Base-by-base conservation (phyloP, 257 asterid genomes). In the Ilex asprella region DNA sequence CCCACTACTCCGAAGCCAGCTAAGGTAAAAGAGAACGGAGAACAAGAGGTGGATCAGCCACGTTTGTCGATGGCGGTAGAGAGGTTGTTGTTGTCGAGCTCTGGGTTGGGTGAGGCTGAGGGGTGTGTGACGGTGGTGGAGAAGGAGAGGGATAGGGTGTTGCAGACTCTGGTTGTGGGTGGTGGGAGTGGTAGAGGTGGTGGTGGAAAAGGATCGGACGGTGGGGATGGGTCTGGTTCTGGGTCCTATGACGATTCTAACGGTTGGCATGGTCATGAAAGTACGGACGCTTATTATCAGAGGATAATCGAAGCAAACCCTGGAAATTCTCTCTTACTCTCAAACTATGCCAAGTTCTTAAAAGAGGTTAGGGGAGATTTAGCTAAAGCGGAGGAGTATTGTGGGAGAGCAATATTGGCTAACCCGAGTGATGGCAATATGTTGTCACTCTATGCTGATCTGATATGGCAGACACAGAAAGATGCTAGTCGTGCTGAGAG, bases 341-440 rank as follows among this genome's bases (percentile, higher is more conserved):
- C 93, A 16, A 90, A 90, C 75, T 90, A 90, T 70, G 96, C 97
- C 62, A 82, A 72, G 59, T 87, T 78, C 76, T 73, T 87, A 68
- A 90, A 87, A 76, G 93, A 87, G 93, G 87, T 91, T 31, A 84
- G 70, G 73, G 85, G 95, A 31, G 91, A 91, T 58, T 60, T 77
- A 35, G 78, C 56, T 12, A 91, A 85, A 79, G 95, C 96, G 31
- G 95, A 87, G 70, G 96, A 87, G 82, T 91, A 81, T 55, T 90
- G 83, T 56, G 95, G 75, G 35, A 78, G 97, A 69, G 97, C 96
- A 51, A 75, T 87, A 68, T 67, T 87, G 76, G 84, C 83, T 2
- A 79, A 84, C 39, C 91, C 95, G 11, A 67, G 44, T 2, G 94
- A 91, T 64, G 94, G 89, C 3, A 75, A 71, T 79, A 86, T 82